Base-by-base conservation (phyloP, 345 rosid genomes). In the Aquilaria yunnanensis region DNA sequence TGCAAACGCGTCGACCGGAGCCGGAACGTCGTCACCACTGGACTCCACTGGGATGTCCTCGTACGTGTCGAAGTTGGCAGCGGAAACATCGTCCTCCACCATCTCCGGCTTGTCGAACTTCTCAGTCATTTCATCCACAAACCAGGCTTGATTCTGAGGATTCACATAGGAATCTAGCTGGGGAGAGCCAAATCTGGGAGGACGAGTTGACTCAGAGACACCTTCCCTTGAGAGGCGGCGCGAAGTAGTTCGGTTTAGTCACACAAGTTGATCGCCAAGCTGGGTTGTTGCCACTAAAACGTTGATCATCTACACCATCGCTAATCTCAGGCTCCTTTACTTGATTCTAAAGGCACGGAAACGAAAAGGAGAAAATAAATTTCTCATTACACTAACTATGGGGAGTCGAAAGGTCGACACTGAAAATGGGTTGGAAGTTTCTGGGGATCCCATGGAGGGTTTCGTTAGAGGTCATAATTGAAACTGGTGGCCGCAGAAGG, bases 11-110 rank as follows among this genome's bases (percentile, higher is more conserved):
- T 12, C n/a, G 45, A 60, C 81, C 14, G 84, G 74, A 2, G 62
- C 33, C 2, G 84, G 75, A 5, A 80, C 37, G 32, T 78, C 63
- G 10, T 53, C 29, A 1, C 80, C 90, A 8, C 61, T 78, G 6
- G 60, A 64, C 61, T 75, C 79, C 48, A 80, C 85, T 0, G 79
- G 72, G 0, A 74, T 61, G 45, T 76, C 81, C 13, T 80, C 81
- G 43, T 82, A 79, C 14, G 80, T 77, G 2, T 77, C 78, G 48
- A 82, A 71, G 75, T 82, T 79, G 50, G 75, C 71, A 9, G 11
- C 72, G 9, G 14, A 2, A 34, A 10, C 68, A 12, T 32, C 69
- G 3, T 63, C 75, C 5, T 63, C 65, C 4, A 16, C 47, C 14
- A 79, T 33, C 57, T 72, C 74, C 0, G 64, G 68, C 14, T 67